phyloP scores from a whole-genome alignment of 768 basidiomycete genomes.

The Chalciporus sphaerocephalus region DNA sequence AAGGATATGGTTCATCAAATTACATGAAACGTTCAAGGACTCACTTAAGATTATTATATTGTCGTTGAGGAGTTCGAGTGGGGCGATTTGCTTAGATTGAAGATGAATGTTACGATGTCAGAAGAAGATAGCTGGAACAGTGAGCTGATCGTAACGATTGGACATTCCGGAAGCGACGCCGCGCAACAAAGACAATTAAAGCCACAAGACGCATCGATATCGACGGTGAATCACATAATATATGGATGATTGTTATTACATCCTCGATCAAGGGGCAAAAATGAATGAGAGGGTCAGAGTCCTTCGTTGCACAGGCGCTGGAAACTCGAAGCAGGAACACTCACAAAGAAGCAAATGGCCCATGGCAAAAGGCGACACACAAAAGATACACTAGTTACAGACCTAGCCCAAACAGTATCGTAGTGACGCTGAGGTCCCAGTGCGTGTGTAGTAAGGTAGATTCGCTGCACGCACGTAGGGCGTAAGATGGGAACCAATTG shows the following conservation, averaged over 20 bases:
- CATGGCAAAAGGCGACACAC: conserved; percentile 8
- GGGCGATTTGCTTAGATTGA: background rate
- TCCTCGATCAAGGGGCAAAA: conserved; percentile 22
- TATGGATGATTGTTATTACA: conserved; percentile 15
- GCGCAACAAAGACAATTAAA: conserved; percentile 4
- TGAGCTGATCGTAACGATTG: conserved; percentile 5
- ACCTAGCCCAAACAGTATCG: conserved; percentile 3
- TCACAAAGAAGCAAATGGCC: conserved; percentile 22
- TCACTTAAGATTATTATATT: conserved; percentile 3
- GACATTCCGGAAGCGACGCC: conserved; percentile 1
- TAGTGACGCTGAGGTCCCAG: background rate
- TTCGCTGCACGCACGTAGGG: background rate
- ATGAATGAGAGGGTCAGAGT: conserved; percentile 5
- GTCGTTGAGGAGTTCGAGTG: background rate
- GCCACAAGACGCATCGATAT: conserved; percentile 13
- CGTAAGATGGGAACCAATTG: conserved; percentile 4
- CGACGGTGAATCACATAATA: conserved; percentile 11
- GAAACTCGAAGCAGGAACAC: background rate
- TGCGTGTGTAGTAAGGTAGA: background rate
- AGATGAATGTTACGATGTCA: conserved; percentile 2
- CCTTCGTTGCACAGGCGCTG: background rate
- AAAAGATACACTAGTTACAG: conserved; percentile 1
- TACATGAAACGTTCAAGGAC: background rate
- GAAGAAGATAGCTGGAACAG: background rate
- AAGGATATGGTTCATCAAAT: background rate